Conservation (phyloP, 129 eudicot species). For the Flaveria linearis region DNA sequence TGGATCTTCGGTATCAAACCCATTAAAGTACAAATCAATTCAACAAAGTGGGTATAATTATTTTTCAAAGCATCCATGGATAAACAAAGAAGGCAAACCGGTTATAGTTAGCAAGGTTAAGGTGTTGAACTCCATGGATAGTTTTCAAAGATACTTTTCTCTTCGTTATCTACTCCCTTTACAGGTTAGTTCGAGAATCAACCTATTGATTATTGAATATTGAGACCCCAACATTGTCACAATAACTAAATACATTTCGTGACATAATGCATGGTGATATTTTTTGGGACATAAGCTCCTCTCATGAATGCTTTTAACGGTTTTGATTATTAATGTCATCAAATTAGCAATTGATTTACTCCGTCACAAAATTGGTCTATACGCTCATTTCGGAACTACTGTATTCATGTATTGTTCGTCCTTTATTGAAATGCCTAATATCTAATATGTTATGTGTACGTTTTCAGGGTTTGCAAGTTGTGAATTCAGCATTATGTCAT, state of each 20-base stretch:
- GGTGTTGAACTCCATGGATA: constrained; percentile 41
- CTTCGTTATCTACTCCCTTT: constrained; percentile 46
- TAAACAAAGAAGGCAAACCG: constrained; percentile 43
- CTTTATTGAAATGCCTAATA: not conserved
- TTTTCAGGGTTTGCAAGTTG: constrained; percentile 31
- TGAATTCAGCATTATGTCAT: constrained; percentile 37
- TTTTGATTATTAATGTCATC: not conserved
- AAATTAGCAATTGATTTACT: not conserved
- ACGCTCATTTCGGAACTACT: not conserved
- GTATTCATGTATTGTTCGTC: not conserved
- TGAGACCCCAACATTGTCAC: not conserved
- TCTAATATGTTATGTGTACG: not conserved
- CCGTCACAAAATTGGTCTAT: not conserved
- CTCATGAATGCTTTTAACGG: no score
- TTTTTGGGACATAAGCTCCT: no score
- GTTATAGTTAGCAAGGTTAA: constrained; percentile 38
- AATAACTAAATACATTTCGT: no score
- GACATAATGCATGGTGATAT: no score
- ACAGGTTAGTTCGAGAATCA: constrained; percentile 34
- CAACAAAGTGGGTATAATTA: constrained; percentile 33
- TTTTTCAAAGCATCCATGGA: constrained; percentile 46
- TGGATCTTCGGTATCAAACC: constrained; percentile 58
- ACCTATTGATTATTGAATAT: no score
- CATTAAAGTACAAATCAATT: constrained; percentile 32
- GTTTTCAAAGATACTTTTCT: constrained; percentile 45